A percentile compares a stretch with the other conserved stretches of the same genome.
Conservation (phyloP, 2,329 filamentous ascomycete species). For the Alternaria infectoria region DNA sequence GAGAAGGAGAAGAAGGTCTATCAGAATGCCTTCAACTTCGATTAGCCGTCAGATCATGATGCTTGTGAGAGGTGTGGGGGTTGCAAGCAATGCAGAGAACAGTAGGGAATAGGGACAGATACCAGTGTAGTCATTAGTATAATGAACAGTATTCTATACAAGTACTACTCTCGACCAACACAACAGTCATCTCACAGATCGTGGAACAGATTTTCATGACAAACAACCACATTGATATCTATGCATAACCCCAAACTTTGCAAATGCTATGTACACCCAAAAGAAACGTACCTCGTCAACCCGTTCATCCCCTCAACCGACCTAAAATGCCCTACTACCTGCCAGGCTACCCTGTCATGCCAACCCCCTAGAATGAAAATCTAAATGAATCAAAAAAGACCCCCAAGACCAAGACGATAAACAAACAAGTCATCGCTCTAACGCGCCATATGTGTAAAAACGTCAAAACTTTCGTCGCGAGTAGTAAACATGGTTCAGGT, state of each 20-base stretch:
- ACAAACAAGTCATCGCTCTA: neutral
- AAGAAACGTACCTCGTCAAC: neutral
- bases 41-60: neutral
- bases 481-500: neutral
- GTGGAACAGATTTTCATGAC: neutral
- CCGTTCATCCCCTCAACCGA: neutral
- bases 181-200: no score
- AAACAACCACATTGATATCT: neutral
- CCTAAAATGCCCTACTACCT: neutral
- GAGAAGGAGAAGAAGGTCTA: constrained; percentile 93
- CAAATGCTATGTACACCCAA: neutral
- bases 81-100: no score
- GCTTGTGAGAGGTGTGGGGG: no score
- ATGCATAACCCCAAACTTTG: neutral
- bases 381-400: neutral
- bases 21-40: constrained; percentile 79
- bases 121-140: neutral
- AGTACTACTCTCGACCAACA: no score
- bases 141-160: no score
- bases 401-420: neutral
- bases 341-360: neutral
- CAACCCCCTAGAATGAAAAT: neutral
- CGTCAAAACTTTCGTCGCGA: neutral
- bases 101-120: neutral
- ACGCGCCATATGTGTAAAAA: neutral